Conservation (phyloP, 192 early-diverging fungal species). For the Pilaira anomala region DNA sequence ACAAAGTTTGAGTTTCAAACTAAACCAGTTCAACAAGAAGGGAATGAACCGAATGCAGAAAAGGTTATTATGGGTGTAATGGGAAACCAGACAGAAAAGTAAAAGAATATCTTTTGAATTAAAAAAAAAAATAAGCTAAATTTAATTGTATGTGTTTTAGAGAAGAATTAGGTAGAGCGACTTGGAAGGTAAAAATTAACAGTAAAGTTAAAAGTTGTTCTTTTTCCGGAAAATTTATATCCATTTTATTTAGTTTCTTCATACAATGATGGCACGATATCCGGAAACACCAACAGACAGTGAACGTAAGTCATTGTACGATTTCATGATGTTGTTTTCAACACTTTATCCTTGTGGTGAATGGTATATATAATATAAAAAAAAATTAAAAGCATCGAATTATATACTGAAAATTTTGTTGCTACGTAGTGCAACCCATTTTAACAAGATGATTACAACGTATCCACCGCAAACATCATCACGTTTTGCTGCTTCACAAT, state of each 20-base stretch:
- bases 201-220: background rate
- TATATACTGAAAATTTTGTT: background rate
- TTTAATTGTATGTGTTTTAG: conserved; percentile 33
- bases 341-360: conserved; percentile 95
- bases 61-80: conserved; percentile 42
- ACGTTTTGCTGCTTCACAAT: conserved; percentile 71
- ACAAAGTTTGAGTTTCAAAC: background rate
- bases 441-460: conserved; percentile 69
- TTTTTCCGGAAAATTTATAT: background rate
- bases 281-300: conserved; percentile 73
- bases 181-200: conserved; percentile 63
- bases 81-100: conserved; percentile 45
- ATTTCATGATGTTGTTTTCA: conserved; percentile 81
- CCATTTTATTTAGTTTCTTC: conserved; percentile 56
- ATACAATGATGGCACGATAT: conserved; percentile 89
- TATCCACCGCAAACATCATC: conserved; percentile 79
- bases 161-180: conserved; percentile 82
- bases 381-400: background rate
- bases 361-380: conserved; percentile 40
- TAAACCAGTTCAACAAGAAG: background rate
- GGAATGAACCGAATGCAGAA: background rate
- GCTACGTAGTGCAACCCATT: conserved; percentile 70
- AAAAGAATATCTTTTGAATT: conserved; percentile 10
- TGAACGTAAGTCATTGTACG: conserved; percentile 71
- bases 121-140: background rate